phyloP scores from a whole-genome alignment of 2,329 filamentous ascomycete genomes.

The Zymoseptoria ardabiliae region DNA sequence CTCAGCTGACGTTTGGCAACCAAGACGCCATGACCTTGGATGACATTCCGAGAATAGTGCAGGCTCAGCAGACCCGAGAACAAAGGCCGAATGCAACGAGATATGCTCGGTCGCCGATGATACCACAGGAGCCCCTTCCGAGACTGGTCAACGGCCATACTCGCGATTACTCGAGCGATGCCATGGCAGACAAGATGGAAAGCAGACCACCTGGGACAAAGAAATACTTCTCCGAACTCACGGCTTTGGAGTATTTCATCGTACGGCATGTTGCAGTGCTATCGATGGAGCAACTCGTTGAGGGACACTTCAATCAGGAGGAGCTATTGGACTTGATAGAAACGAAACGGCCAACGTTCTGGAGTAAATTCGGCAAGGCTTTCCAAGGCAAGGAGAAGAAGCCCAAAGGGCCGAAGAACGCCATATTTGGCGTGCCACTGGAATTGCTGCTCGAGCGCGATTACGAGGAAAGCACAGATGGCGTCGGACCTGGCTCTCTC shows the following conservation, averaged over 20 bases:
- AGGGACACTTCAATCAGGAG: constrained; percentile 85
- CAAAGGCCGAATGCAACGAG: constrained; percentile 75
- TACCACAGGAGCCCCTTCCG: constrained; percentile 59
- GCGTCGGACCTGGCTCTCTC: constrained; percentile 83
- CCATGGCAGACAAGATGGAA: constrained; percentile 41
- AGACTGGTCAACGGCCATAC: constrained; percentile 63
- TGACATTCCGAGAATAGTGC: constrained; percentile 92
- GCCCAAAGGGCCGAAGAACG: constrained; percentile 79
- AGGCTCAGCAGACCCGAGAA: constrained; percentile 88
- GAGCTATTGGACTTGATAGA: constrained; percentile 90
- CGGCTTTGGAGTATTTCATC: constrained; percentile 93
- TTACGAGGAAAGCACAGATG: constrained; percentile 94
- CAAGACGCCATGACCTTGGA: constrained; percentile 90
- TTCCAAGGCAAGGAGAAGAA: constrained; percentile 60
- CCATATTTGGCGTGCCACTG: constrained; percentile 82
- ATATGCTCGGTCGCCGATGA: constrained; percentile 63
- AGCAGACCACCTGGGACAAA: constrained; percentile 43
- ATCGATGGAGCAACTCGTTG: constrained; percentile 87
- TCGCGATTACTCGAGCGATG: constrained; percentile 55
- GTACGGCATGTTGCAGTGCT: constrained; percentile 90
- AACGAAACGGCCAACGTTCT: constrained; percentile 86
- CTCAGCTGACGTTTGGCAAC: constrained; percentile 79
- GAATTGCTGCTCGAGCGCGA: constrained; percentile 87
- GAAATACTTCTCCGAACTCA: constrained; percentile 92
- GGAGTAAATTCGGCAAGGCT: constrained; percentile 96